Conservation (phyloP, 768 basidiomycete genomes). For the Leccinum truebloodii region DNA sequence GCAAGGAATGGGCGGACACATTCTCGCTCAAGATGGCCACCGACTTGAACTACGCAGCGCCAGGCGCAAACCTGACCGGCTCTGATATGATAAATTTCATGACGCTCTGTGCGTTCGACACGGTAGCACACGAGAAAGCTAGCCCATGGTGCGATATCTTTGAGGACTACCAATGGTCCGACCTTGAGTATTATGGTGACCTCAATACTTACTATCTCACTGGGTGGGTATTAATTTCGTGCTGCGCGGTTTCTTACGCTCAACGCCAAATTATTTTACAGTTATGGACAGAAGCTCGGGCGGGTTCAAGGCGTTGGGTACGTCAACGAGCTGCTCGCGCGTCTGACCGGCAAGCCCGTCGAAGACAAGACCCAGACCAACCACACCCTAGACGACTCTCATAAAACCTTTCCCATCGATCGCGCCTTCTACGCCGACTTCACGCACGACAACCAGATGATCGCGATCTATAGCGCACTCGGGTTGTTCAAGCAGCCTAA, state of each 20-base stretch:
- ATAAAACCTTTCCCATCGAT: not conserved
- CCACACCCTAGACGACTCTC: slow-evolving; percentile 14
- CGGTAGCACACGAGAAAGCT: slow-evolving; percentile 43
- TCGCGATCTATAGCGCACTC: not conserved
- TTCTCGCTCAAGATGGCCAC: slow-evolving; percentile 55
- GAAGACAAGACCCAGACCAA: slow-evolving; percentile 76
- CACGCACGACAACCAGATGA: not conserved
- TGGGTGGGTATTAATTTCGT: slow-evolving; percentile 37
- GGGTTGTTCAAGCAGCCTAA: not conserved
- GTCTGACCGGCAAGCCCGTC: slow-evolving; percentile 48
- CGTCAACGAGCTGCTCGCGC: slow-evolving; percentile 57
- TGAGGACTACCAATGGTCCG: slow-evolving; percentile 53
- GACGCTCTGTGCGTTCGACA: slow-evolving; percentile 77
- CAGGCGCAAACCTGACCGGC: slow-evolving; percentile 58
- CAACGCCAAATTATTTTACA: slow-evolving; percentile 22
- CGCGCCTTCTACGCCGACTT: not conserved
- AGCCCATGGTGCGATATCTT: slow-evolving; percentile 76
- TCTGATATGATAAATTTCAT: slow-evolving; percentile 60
- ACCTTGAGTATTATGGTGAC: slow-evolving; percentile 67
- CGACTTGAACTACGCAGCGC: slow-evolving; percentile 59
- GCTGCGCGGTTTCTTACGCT: not conserved
- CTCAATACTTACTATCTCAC: slow-evolving; percentile 74
- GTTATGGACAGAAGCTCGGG: slow-evolving; percentile 68
- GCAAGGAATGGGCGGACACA: slow-evolving; percentile 47
- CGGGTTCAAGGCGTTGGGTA: slow-evolving; percentile 83